A percentile compares a stretch with the other conserved stretches of the same genome.
phyloP scores from a whole-genome alignment of 805 yeast genomes.

The Cyberlindnera suaveolens region DNA sequence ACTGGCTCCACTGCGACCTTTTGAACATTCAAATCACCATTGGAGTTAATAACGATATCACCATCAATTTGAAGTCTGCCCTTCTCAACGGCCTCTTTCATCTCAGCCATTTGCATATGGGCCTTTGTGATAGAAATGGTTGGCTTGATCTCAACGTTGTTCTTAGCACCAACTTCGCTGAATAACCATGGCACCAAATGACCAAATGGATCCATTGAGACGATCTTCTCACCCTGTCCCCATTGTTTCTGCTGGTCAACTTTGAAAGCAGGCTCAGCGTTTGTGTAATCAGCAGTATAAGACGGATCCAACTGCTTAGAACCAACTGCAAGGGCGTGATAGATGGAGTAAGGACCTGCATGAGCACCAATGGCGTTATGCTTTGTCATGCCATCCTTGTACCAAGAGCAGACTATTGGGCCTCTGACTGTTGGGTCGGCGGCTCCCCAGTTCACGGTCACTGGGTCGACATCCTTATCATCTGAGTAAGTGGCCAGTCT shows the following conservation, averaged over 20 bases:
- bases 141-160: conserved; percentile 53
- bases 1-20: conserved; percentile 68
- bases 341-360: conserved; percentile 56
- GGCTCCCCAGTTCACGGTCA: conserved; percentile 49
- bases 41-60: conserved; percentile 47
- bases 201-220: conserved; percentile 62
- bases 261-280: conserved; percentile 55
- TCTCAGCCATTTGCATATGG: conserved; percentile 52
- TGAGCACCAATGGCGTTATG: conserved; percentile 65
- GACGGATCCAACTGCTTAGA: conserved; percentile 46
- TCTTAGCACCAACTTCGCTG: conserved; percentile 35
- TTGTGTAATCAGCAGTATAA: conserved; percentile 54
- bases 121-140: conserved; percentile 66
- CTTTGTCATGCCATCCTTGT: conserved; percentile 39
- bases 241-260: conserved; percentile 52
- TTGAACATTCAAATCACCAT: conserved; percentile 57
- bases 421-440: conserved; percentile 43
- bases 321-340: conserved; percentile 63
- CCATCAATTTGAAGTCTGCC: conserved; percentile 58
- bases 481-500: conserved; percentile 48
- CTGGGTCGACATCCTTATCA: conserved; percentile 43
- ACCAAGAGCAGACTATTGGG: conserved; percentile 51
- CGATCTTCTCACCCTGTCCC: conserved; percentile 50
- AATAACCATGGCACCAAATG: conserved; percentile 59
- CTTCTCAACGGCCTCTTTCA: conserved; percentile 46